phyloP scores from a whole-genome alignment of 2,329 filamentous ascomycete genomes.

The Colletotrichum scovillei region DNA sequence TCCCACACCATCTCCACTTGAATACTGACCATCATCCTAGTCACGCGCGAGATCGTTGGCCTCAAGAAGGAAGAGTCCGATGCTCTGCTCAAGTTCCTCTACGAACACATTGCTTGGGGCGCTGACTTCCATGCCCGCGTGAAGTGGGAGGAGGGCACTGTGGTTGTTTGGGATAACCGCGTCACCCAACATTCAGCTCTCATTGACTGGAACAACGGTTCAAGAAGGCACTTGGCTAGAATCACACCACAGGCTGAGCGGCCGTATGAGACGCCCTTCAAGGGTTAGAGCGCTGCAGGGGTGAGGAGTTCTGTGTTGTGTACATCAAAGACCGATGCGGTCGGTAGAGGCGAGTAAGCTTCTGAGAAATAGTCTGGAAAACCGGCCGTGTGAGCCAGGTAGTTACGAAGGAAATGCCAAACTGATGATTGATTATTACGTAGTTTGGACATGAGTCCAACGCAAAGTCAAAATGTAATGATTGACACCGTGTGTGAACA shows the following conservation, averaged over 20 bases:
- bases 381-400: background rate
- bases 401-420: conserved; percentile 10
- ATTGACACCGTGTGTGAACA: too few species aligned
- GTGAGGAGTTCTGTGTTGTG: background rate
- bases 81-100: conserved; percentile 31
- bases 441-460: too few species aligned
- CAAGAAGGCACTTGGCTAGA: conserved; percentile 31
- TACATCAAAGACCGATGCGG: background rate
- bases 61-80: conserved; percentile 35
- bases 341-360: background rate
- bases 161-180: conserved; percentile 34
- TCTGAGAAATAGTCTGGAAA: background rate
- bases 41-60: conserved; percentile 33
- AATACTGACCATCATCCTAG: background rate
- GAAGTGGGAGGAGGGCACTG: conserved; percentile 34
- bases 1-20: too few species aligned
- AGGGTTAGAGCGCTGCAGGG: conserved; percentile 9
- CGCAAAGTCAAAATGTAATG: too few species aligned
- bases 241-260: conserved; percentile 33
- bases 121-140: conserved; percentile 34
- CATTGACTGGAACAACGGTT: conserved; percentile 34
- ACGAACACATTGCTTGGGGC: conserved; percentile 35
- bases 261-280: conserved; percentile 33
- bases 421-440: background rate
- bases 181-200: conserved; percentile 33